A percentile compares a stretch with the other conserved stretches of the same genome.
Conservation (phyloP, 257 asterid genomes). For the Prunella vulgaris region DNA sequence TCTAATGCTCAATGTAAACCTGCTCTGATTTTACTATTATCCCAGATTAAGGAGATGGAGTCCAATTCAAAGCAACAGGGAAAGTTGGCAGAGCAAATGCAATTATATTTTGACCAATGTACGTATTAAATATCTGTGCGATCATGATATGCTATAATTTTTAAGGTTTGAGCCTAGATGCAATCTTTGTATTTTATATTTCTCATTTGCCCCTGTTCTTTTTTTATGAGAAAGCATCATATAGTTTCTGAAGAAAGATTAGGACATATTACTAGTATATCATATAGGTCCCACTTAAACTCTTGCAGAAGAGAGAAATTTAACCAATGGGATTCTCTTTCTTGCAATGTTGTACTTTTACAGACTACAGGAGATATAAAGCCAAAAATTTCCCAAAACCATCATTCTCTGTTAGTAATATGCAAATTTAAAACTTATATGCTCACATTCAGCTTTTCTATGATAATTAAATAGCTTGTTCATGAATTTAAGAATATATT, state of each 20-base stretch:
- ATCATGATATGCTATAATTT: not conserved
- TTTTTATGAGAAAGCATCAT: slow-evolving; percentile 4
- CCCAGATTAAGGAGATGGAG: slow-evolving; percentile 86
- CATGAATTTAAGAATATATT: not conserved
- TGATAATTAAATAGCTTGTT: not conserved
- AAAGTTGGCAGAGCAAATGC: slow-evolving; percentile 62
- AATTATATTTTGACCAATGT: slow-evolving; percentile 47
- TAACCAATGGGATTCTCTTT: not conserved
- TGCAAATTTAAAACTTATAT: not conserved
- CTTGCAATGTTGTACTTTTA: not conserved
- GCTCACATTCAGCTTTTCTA: too few relatives aligned
- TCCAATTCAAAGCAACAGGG: slow-evolving; percentile 61
- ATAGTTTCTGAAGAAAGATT: slow-evolving; percentile 3
- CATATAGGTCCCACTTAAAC: not conserved
- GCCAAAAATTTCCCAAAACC: not conserved
- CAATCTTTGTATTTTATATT: not conserved
- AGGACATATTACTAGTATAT: not conserved
- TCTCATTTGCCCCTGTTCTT: slow-evolving; percentile 9
- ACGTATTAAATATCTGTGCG: slow-evolving; percentile 31
- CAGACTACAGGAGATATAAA: not conserved
- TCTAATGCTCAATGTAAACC: slow-evolving; percentile 6
- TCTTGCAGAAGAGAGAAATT: not conserved
- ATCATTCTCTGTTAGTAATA: not conserved
- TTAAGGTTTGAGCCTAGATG: slow-evolving; percentile 4
- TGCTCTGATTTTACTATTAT: slow-evolving; percentile 15